Evolutionary conservation across 768 basidiomycete genomes (phyloP).

Genomic region (Boletus vermiculosoides): DNA sequence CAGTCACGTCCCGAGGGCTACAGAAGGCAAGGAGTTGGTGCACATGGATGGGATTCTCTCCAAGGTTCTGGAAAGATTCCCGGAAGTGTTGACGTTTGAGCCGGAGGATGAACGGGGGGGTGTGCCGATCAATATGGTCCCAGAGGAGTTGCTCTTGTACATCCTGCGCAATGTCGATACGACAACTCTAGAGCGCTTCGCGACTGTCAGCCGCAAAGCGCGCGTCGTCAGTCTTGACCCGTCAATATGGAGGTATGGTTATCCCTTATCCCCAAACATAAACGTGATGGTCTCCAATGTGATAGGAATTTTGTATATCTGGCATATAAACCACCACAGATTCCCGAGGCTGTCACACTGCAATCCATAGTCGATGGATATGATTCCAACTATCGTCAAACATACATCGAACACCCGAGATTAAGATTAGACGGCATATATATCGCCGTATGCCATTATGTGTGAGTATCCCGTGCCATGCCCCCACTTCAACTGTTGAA

Average conservation of each 20-base stretch:
- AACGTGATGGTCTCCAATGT: slow-evolving; percentile 7
- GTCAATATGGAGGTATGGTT: slow-evolving; percentile 69
- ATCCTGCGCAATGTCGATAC: slow-evolving; percentile 68
- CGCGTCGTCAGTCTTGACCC: slow-evolving; percentile 69
- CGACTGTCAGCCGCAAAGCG: slow-evolving; percentile 66
- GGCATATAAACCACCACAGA: slow-evolving; percentile 76
- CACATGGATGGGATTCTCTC: slow-evolving; percentile 43
- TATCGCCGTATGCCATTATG: slow-evolving; percentile 87
- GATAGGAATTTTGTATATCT: slow-evolving; percentile 58
- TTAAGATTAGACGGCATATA: slow-evolving; percentile 87
- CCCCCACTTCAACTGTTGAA: slow-evolving; percentile 1
- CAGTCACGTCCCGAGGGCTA: slow-evolving; percentile 64
- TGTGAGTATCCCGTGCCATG: slow-evolving; percentile 46
- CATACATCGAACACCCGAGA: slow-evolving; percentile 83
- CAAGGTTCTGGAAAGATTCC: slow-evolving; percentile 48
- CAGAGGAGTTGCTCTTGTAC: slow-evolving; percentile 71
- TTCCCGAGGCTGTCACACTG: slow-evolving; percentile 52
- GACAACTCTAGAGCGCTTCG: slow-evolving; percentile 75
- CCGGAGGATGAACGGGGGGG: slow-evolving; percentile 66
- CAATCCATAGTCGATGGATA: slow-evolving; percentile 51
- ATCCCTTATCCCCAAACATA: neutral
- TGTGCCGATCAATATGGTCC: slow-evolving; percentile 56
- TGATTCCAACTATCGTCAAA: slow-evolving; percentile 64
- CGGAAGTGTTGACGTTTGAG: slow-evolving; percentile 52
- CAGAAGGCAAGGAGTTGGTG: slow-evolving; percentile 28